Base-by-base conservation (phyloP, 1,284 basidiomycete genomes). In the Sphagnurus paluster region DNA sequence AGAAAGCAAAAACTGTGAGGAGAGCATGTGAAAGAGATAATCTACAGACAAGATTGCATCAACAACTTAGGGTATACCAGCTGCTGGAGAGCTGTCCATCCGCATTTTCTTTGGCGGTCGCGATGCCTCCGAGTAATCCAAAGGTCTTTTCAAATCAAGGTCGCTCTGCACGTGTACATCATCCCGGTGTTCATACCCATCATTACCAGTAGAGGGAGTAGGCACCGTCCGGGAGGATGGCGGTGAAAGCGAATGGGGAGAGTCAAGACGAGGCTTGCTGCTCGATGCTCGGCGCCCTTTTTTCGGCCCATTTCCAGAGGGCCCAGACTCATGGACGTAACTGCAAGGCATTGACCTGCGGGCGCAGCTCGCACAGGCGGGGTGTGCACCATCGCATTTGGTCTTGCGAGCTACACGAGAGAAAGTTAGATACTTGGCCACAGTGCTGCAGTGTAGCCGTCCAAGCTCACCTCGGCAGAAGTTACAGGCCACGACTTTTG, bases 401-500 rank as follows among this genome's bases (percentile, higher is more conserved):
- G 88, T 90, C 69, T 90, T 90, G 47, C 87, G 87, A 25, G 87
- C 88, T 90, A 55, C 5, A 46, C 49, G 52, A 14, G 37, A 37
- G 44, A 35, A 20, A 39, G 36, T 42, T 50, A 47, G 52, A 42
- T 25, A 23, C 5, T 46, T 45, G 42, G 4, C 6, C 11, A 28
- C 4, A 3, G 13, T 14, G 10, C 10, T 41, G 28, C 25, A 44
- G 46, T 25, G 6, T 6, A 30, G 13, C 9, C 25, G 6, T 39
- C 37, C 19, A 19, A 10, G 70, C 80, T 48, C 59, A 89, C 87
- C 85, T 72, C 87, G 77, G 67, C 87, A 90, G 60, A 86, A 86
- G 63, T 90, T 89, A 67, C 87, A 90, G 7, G 87, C 87, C 24
- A 90, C 87, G 14, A 89, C 84, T 61, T 90, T 90, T 42, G 87